Evolutionary conservation across 306 rosid species (phyloP).

Genomic region (Cicer pinnatifidum): DNA sequence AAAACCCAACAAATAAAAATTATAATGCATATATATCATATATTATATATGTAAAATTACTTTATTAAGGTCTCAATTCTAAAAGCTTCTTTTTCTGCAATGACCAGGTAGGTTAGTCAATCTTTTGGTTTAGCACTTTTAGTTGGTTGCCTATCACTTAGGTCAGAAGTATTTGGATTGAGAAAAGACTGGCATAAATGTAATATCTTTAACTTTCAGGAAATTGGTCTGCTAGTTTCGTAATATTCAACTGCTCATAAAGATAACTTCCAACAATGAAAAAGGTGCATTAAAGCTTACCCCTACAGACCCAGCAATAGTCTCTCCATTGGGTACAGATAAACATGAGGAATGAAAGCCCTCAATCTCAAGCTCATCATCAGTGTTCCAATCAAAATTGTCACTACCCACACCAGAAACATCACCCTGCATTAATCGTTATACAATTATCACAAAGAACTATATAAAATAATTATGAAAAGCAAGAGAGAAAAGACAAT

Average conservation of each 20-base stretch:
- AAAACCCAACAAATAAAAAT: slow-evolving; percentile 24
- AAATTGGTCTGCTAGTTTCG: slow-evolving; percentile 1
- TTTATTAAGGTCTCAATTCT: background rate
- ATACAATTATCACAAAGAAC: slow-evolving; percentile 25
- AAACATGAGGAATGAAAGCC: slow-evolving; percentile 58
- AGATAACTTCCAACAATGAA: background rate
- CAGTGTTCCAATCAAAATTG: slow-evolving; percentile 79
- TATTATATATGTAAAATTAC: slow-evolving; percentile 27
- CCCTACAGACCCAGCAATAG: slow-evolving; percentile 54
- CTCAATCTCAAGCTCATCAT: slow-evolving; percentile 84
- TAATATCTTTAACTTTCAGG: slow-evolving; percentile 11
- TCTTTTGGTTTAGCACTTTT: slow-evolving; percentile 27
- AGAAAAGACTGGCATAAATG: background rate
- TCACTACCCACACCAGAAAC: slow-evolving; percentile 64
- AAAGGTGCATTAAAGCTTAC: slow-evolving; percentile 44
- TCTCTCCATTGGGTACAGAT: slow-evolving; percentile 56
- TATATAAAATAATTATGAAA: slow-evolving; percentile 7
- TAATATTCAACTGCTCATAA: slow-evolving; percentile 17
- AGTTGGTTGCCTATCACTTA: slow-evolving; percentile 11
- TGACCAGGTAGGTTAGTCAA: slow-evolving; percentile 21
- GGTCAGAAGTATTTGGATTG: slow-evolving; percentile 1
- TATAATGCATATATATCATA: slow-evolving; percentile 2
- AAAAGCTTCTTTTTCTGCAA: background rate
- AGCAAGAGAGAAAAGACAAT: background rate
- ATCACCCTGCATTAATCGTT: slow-evolving; percentile 59